phyloP scores from a whole-genome alignment of 106 monocot genomes.

The Platanthera zijinensis region DNA sequence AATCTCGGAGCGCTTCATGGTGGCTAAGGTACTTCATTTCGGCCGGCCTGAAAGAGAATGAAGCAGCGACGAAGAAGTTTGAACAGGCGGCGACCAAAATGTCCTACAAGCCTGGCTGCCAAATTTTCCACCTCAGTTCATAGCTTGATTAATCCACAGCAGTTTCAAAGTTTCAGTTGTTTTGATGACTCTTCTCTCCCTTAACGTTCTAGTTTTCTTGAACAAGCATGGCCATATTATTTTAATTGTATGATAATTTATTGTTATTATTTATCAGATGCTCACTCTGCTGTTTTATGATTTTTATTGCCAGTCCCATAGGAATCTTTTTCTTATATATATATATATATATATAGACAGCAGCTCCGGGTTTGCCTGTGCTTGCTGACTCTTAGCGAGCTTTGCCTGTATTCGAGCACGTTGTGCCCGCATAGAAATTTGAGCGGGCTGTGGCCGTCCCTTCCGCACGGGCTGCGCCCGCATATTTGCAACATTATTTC shows the following conservation, averaged over 20 bases:
- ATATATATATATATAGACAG: too few relatives aligned
- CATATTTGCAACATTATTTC: too few relatives aligned
- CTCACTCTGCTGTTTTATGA: not conserved
- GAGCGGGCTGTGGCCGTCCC: too few relatives aligned
- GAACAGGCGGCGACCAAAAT: conserved; percentile 40
- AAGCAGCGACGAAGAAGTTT: conserved; percentile 57
- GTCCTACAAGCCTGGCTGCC: conserved; percentile 57
- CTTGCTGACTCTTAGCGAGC: too few relatives aligned
- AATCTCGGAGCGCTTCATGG: conserved; percentile 69
- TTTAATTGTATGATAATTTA: not conserved
- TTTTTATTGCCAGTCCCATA: not conserved
- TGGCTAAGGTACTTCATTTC: conserved; percentile 68
- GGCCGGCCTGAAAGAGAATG: conserved; percentile 63
- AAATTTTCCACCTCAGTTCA: conserved; percentile 58
- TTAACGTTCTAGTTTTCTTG: not conserved
- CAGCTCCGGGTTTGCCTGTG: too few relatives aligned
- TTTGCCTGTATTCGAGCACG: too few relatives aligned
- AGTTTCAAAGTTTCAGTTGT: not conserved
- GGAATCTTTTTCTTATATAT: too few relatives aligned
- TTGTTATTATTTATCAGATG: not conserved
- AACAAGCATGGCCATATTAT: not conserved
- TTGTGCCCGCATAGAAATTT: too few relatives aligned
- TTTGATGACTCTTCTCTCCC: not conserved
- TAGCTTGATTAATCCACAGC: conserved; percentile 1
- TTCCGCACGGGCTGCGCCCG: too few relatives aligned